Evolutionary conservation across 495 filamentous ascomycete species (phyloP).

Genomic region (Niebla homalea): DNA sequence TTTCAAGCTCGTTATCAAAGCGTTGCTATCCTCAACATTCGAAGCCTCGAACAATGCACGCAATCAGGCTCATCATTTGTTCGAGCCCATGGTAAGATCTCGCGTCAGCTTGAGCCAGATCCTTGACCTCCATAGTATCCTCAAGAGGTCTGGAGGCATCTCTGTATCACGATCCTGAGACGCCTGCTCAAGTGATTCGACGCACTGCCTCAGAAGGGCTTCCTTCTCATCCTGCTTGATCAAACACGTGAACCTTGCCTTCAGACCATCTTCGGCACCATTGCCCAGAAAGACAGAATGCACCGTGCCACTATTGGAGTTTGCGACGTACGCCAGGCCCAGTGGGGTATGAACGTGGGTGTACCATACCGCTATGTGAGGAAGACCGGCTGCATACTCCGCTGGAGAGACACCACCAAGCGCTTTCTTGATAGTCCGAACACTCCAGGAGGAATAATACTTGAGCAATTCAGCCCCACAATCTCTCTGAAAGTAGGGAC

Average conservation of each 20-base stretch:
- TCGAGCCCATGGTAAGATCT: background rate
- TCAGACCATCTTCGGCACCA: background rate
- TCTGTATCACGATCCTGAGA: conserved; percentile 9
- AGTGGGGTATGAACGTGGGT: background rate
- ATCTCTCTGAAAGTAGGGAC: background rate
- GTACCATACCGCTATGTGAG: background rate
- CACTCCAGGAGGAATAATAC: conserved; percentile 3
- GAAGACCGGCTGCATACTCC: conserved; percentile 4
- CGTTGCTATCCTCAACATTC: too few relatives aligned
- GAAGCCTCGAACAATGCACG: too few relatives aligned
- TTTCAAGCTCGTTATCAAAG: too few relatives aligned
- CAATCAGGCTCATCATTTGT: background rate
- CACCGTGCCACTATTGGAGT: background rate
- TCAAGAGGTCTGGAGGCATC: conserved; percentile 1
- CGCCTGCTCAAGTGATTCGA: background rate
- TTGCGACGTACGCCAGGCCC: conserved; percentile 1
- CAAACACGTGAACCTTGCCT: background rate
- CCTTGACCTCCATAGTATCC: conserved; percentile 8
- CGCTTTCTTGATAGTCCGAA: conserved; percentile 6
- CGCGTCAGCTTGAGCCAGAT: conserved; percentile 5
- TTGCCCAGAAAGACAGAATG: background rate
- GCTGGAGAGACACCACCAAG: conserved; percentile 1
- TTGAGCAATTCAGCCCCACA: background rate
- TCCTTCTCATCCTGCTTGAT: background rate
- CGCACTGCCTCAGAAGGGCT: background rate